Evolutionary conservation across 1,139 yeast genomes (phyloP).

Genomic region (Suhomyces bribrorum): DNA sequence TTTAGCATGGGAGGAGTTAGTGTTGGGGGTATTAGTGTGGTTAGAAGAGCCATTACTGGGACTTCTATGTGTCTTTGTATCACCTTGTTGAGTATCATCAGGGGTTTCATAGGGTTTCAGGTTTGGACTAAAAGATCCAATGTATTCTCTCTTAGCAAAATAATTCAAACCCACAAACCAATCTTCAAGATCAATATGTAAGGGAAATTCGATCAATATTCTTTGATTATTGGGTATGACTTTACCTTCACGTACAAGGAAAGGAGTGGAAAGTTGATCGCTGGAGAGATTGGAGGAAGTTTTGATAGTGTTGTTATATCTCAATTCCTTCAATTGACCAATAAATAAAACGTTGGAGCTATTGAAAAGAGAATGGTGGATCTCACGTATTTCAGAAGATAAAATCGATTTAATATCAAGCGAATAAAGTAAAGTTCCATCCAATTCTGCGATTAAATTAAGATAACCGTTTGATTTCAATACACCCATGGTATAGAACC

Average conservation of each 20-base stretch:
- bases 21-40: neutral
- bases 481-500: conserved; percentile 80
- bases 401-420: conserved; percentile 58
- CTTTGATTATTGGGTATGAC: conserved; percentile 38
- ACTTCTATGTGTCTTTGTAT: neutral
- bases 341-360: conserved; percentile 58
- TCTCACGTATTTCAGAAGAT: conserved; percentile 66
- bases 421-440: conserved; percentile 65
- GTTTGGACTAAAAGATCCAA: conserved; percentile 33
- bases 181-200: conserved; percentile 74
- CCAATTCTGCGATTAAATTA: conserved; percentile 62
- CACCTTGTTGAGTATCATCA: conserved; percentile 1
- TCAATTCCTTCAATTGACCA: conserved; percentile 56
- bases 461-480: conserved; percentile 66
- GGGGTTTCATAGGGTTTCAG: conserved; percentile 7
- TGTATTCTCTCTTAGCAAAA: conserved; percentile 63
- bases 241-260: conserved; percentile 39
- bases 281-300: conserved; percentile 28
- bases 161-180: conserved; percentile 79
- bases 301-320: conserved; percentile 45
- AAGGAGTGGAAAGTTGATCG: conserved; percentile 24
- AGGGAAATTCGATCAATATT: conserved; percentile 62
- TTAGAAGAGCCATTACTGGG: neutral
- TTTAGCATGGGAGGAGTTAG: conserved; percentile 10
- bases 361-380: conserved; percentile 69